Evolutionary conservation across 805 yeast species (phyloP).

Genomic region (Maudiozyma saulgeensis): DNA sequence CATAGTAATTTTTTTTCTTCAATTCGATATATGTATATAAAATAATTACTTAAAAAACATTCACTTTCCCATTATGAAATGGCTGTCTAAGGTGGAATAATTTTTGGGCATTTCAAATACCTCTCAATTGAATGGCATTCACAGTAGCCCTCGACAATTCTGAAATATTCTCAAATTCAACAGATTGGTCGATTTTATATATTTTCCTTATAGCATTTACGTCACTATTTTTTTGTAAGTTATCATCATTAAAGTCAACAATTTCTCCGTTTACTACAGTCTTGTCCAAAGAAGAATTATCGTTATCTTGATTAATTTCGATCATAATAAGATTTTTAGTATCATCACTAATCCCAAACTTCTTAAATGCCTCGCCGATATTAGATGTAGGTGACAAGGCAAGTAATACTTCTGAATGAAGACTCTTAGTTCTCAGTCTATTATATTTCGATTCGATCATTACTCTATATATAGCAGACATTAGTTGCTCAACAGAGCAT

Average conservation of each 20-base stretch:
- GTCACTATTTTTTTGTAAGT: conserved; percentile 26
- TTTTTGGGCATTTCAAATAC: conserved; percentile 16
- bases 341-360: conserved; percentile 56
- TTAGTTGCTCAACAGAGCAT: conserved; percentile 52
- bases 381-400: conserved; percentile 63
- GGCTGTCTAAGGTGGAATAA: neutral
- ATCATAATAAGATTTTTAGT: conserved; percentile 34
- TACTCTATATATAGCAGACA: conserved; percentile 52
- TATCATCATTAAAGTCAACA: conserved; percentile 28
- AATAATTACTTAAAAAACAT: neutral
- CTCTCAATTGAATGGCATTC: conserved; percentile 42
- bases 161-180: conserved; percentile 11
- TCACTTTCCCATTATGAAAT: neutral
- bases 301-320: conserved; percentile 10
- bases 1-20: too few relatives aligned
- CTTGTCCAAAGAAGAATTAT: neutral
- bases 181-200: conserved; percentile 20
- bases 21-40: neutral
- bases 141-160: conserved; percentile 36
- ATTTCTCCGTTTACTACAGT: conserved; percentile 29
- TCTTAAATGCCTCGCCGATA: conserved; percentile 54
- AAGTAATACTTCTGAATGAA: conserved; percentile 65
- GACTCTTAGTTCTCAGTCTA: conserved; percentile 47
- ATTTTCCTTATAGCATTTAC: conserved; percentile 29
- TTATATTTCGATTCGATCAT: conserved; percentile 41